phyloP scores from a whole-genome alignment of 164 flowering plant genomes.

The Tetrastigma voinierianum region DNA sequence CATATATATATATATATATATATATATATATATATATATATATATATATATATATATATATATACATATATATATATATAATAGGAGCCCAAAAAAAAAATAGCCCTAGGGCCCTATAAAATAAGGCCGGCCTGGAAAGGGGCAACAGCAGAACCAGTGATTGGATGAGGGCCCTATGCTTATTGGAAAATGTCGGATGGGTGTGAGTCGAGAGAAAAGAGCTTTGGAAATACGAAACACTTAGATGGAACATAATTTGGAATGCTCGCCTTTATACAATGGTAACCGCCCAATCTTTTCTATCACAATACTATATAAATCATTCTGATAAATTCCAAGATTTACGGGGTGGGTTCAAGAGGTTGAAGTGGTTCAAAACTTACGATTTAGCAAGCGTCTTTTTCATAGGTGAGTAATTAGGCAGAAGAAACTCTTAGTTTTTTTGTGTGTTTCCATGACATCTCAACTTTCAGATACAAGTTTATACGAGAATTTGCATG shows the following conservation, averaged over 20 bases:
- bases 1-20: too few relatives aligned
- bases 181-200: slow-evolving; percentile 55
- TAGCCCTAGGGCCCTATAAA: too few relatives aligned
- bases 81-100: too few relatives aligned
- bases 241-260: slow-evolving; percentile 43
- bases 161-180: slow-evolving; percentile 59
- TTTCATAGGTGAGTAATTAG: slow-evolving; percentile 39
- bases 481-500: neutral
- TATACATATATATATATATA: too few relatives aligned
- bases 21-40: too few relatives aligned
- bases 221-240: slow-evolving; percentile 45
- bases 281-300: slow-evolving; percentile 20
- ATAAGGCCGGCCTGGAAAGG: too few relatives aligned
- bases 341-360: slow-evolving; percentile 61
- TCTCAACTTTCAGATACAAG: neutral
- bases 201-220: slow-evolving; percentile 29
- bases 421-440: neutral
- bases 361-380: slow-evolving; percentile 35
- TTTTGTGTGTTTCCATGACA: neutral
- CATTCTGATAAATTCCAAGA: too few relatives aligned
- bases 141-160: slow-evolving; percentile 46
- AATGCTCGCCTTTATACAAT: slow-evolving; percentile 43
- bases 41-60: too few relatives aligned
- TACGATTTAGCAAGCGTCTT: slow-evolving; percentile 52
- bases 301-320: too few relatives aligned